A percentile compares a stretch with the other conserved stretches of the same genome.
phyloP scores from a whole-genome alignment of 1,284 basidiomycete genomes.

The Papiliotrema fonsecae region DNA sequence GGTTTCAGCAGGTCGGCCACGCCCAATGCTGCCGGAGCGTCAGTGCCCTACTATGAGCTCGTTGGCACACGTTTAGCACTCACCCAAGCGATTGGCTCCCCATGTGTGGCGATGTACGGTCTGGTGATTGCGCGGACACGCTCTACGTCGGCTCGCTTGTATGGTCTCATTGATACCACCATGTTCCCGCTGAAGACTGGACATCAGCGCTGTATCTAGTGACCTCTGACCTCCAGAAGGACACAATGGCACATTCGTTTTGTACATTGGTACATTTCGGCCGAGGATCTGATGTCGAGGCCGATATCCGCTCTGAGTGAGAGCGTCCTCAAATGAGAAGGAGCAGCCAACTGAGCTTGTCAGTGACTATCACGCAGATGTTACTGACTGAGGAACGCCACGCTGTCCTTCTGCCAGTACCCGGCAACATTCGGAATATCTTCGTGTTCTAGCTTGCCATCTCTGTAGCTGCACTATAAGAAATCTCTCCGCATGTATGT shows the following conservation, averaged over 20 bases:
- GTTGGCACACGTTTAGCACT: too few species aligned
- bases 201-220: background rate
- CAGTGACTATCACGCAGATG: background rate
- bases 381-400: constrained; percentile 28
- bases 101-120: constrained; percentile 30
- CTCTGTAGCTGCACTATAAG: constrained; percentile 8
- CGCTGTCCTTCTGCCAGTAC: constrained; percentile 31
- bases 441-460: constrained; percentile 12
- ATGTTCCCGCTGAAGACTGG: constrained; percentile 27
- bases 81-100: constrained; percentile 36
- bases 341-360: constrained; percentile 31
- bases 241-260: constrained; percentile 13
- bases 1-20: constrained; percentile 24
- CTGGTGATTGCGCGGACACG: constrained; percentile 24
- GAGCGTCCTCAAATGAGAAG: constrained; percentile 35
- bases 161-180: constrained; percentile 44
- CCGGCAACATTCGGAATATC: constrained; percentile 17
- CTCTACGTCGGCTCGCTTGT: constrained; percentile 15
- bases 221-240: background rate
- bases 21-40: constrained; percentile 25
- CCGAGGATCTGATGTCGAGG: constrained; percentile 27
- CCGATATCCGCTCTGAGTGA: constrained; percentile 13
- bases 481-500: background rate
- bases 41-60: constrained; percentile 20
- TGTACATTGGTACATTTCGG: constrained; percentile 35